Evolutionary conservation across 179 eudicot genomes (phyloP), one percentile per base, ranked within the genome.

Genomic region (Silene vulgaris): DNA sequence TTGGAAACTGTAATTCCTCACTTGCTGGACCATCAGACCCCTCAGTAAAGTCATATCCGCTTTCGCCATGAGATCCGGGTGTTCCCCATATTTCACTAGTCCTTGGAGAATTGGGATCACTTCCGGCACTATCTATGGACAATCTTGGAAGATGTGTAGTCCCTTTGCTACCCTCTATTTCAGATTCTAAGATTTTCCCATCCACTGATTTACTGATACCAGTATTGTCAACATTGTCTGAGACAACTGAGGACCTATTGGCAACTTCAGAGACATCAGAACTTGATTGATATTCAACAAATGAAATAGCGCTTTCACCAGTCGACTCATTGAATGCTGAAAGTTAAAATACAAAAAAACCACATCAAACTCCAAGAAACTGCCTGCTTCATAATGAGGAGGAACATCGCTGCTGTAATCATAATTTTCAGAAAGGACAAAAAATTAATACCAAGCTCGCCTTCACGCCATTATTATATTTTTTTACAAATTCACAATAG

Each of bases 321-420:
- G 88, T 75, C 63, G 76, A 57, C 76, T 85, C 91, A 82, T 86
- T 80, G 78, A 89, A 92, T 73, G 96, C 98, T 92, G 91, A 80
- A 67, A 76, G 65, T 11, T 60, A 48, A 43, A 43, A 64, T 65
- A 65, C 17, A 43, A 60, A 69, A 37, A 35, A 67, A 66, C 20
- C 71, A 69, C 75, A 63, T 50, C 23, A 69, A 40, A 63, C 40
- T 66, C 7, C 28, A 17, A 5, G 19, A 50, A 14, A 23, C 23
- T 14, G 14, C 48, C 57, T 57, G 66, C 52, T 70, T 56, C 50
- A 35, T 23, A 1, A 48, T 61, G 63, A 50, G n/a, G 21, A 19
- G 28, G 1, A 29, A 32, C 59, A 50, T 57, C 16, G 26, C 21
- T 23, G 66, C 28, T 77, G 17, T 40, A 45, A 29, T 76, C 19